A percentile compares a stretch with the other conserved stretches of the same genome.
Conservation (phyloP, 139 green algal species). For the Closterium sp. region DNA sequence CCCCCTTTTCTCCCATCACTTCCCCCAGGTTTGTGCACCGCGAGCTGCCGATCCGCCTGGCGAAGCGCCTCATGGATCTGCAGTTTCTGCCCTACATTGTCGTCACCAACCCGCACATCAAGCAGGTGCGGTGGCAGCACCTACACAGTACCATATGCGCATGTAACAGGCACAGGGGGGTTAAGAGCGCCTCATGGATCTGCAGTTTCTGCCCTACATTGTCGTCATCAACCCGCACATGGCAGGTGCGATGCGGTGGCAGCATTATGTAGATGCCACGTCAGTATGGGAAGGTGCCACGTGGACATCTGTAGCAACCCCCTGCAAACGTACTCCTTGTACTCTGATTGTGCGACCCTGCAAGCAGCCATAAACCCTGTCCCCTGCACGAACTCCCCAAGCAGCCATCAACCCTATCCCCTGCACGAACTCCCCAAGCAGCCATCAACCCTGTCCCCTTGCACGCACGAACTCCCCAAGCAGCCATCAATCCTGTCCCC, state of each 20-base stretch:
- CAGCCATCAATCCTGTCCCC: no score
- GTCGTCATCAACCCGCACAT: constrained; percentile 91
- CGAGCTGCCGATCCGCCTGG: constrained; percentile 81
- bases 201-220: constrained; percentile 85
- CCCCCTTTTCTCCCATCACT: not conserved
- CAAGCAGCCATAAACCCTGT: no score
- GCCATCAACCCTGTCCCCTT: no score
- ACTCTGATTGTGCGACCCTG: no score
- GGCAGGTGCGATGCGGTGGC: constrained; percentile 16
- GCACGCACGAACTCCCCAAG: no score
- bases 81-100: constrained; percentile 86
- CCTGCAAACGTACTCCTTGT: no score
- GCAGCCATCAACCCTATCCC: no score
- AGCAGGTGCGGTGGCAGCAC: constrained; percentile 16
- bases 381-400: no score
- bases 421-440: no score
- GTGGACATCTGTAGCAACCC: no score
- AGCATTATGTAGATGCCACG: not conserved
- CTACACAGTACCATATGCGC: no score
- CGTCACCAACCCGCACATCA: constrained; percentile 89
- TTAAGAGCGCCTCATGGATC: constrained; percentile 82
- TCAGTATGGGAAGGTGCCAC: not conserved
- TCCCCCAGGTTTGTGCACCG: constrained; percentile 39
- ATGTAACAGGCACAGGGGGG: no score
- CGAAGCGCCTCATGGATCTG: constrained; percentile 80